Percentiles rank a stretch among this genome's conserved stretches.
Conservation (phyloP, 2,329 filamentous ascomycete species). For the Sporothrix pseudoabietina region DNA sequence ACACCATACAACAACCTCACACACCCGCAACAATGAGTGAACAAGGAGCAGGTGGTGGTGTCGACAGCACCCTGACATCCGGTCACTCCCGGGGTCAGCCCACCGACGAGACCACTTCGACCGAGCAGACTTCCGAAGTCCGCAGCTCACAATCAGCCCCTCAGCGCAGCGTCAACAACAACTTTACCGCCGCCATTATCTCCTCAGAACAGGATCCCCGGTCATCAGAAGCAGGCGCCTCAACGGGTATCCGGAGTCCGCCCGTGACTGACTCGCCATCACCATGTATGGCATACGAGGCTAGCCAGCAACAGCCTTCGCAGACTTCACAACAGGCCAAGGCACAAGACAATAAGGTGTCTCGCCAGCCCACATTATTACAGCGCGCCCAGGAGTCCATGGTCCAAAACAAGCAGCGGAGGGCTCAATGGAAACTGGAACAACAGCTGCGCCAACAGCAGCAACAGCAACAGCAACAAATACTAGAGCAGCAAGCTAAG, state of each 20-base stretch:
- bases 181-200: constrained; percentile 22
- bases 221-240: constrained; percentile 29
- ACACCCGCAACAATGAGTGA: constrained; percentile 46
- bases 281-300: constrained; percentile 27
- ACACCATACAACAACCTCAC: background rate
- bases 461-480: constrained; percentile 6
- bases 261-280: constrained; percentile 21
- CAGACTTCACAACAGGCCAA: constrained; percentile 14
- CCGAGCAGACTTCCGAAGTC: constrained; percentile 48
- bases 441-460: constrained; percentile 21
- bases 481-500: constrained; percentile 31
- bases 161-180: constrained; percentile 30
- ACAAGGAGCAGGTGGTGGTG: constrained; percentile 50
- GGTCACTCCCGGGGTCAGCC: constrained; percentile 48
- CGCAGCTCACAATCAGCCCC: constrained; percentile 42
- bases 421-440: constrained; percentile 20
- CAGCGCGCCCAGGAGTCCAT: constrained; percentile 13
- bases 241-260: constrained; percentile 28
- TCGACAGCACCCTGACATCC: constrained; percentile 45
- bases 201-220: constrained; percentile 34
- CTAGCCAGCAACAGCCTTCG: constrained; percentile 23
- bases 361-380: background rate
- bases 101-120: constrained; percentile 48
- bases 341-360: constrained; percentile 18
- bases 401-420: constrained; percentile 6